These are phyloP conservation scores for Cordyceps javanica DNA, from an alignment of 2,329 filamentous ascomycete species.

Conservation along the genomic window DNA sequence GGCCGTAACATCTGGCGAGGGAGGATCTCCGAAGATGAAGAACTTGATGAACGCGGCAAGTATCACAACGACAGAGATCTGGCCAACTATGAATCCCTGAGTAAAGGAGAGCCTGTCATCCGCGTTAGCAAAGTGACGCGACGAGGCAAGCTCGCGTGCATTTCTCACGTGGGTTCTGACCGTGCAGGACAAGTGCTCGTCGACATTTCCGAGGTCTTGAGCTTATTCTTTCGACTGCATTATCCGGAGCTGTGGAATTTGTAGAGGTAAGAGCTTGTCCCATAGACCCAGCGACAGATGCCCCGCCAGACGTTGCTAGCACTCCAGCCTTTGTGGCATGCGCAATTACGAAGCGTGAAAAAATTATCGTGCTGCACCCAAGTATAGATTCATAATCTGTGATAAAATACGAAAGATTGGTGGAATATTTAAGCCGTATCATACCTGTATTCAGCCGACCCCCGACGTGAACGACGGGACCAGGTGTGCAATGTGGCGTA, in stretches of 20 bases:
- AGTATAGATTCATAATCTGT: not conserved
- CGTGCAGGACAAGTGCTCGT: slow-evolving; percentile 35
- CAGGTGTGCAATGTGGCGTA: not conserved
- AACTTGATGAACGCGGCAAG: slow-evolving; percentile 97
- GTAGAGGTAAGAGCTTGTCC: slow-evolving; percentile 14
- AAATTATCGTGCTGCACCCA: not conserved
- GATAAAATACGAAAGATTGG: too few species aligned
- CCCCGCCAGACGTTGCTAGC: not conserved
- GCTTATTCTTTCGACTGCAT: not conserved
- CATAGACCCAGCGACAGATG: too few species aligned
- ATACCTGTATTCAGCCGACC: not conserved
- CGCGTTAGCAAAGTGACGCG: not conserved
- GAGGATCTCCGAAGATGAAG: slow-evolving; percentile 97
- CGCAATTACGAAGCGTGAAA: not conserved
- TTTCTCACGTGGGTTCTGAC: slow-evolving; percentile 42
- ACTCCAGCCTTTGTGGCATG: not conserved
- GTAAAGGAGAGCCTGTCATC: slow-evolving; percentile 73
- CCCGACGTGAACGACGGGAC: not conserved
- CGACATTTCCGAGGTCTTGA: slow-evolving; percentile 25
- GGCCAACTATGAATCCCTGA: slow-evolving; percentile 86
- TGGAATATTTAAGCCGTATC: not conserved
- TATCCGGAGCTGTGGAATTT: not conserved
- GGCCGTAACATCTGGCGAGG: slow-evolving; percentile 74
- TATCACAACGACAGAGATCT: slow-evolving; percentile 84
- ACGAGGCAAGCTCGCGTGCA: not conserved